phyloP scores from a whole-genome alignment of 2,329 filamentous ascomycete species.

The Conoideocrella luteorostrata region DNA sequence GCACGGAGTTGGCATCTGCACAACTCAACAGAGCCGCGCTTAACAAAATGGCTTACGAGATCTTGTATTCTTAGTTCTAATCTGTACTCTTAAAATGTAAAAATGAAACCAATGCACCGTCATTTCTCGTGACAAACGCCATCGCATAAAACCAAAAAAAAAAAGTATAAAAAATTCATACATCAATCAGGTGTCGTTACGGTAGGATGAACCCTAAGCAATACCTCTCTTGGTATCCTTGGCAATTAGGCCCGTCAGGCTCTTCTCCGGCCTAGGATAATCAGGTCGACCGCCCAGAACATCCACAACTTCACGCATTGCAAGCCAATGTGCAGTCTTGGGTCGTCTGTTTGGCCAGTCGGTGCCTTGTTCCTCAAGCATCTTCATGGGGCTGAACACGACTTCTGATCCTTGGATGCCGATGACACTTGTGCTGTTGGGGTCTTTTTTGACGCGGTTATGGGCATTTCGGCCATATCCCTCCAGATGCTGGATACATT shows the following conservation, averaged over 20 bases:
- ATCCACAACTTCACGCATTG: slow-evolving; percentile 74
- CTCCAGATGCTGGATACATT: slow-evolving; percentile 90
- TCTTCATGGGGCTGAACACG: slow-evolving; percentile 76
- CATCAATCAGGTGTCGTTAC: too few species aligned
- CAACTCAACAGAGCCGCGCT: too few species aligned
- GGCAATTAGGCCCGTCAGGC: slow-evolving; percentile 45
- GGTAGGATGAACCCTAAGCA: slow-evolving; percentile 5
- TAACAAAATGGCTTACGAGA: too few species aligned
- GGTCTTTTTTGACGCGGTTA: slow-evolving; percentile 65
- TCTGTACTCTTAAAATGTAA: too few species aligned
- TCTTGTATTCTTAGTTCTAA: too few species aligned
- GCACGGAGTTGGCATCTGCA: too few species aligned
- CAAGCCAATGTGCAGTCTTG: slow-evolving; percentile 77
- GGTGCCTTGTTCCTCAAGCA: slow-evolving; percentile 76
- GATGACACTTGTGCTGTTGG: slow-evolving; percentile 72
- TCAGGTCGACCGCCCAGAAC: slow-evolving; percentile 68
- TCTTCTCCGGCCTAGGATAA: slow-evolving; percentile 43
- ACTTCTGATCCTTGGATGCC: slow-evolving; percentile 88
- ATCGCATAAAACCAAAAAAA: too few species aligned
- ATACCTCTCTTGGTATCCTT: slow-evolving; percentile 56
- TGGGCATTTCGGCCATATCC: slow-evolving; percentile 60
- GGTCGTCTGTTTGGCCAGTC: slow-evolving; percentile 91
- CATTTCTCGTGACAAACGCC: too few species aligned
- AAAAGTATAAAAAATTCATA: too few species aligned
- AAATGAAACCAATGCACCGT: too few species aligned